phyloP scores from a whole-genome alignment of 331 rosid species.

The Saraca asoca region DNA sequence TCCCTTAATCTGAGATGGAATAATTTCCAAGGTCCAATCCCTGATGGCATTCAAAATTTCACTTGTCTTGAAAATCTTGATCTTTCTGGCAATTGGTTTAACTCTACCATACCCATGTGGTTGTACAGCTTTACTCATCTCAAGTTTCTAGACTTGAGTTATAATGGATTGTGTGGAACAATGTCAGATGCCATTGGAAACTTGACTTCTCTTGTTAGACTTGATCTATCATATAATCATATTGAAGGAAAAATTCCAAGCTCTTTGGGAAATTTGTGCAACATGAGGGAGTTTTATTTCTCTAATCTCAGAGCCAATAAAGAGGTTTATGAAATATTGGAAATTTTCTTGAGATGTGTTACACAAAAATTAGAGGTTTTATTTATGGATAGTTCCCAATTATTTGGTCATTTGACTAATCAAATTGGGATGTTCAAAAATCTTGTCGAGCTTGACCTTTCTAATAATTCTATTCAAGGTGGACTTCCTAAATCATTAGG shows the following conservation, averaged over 20 bases:
- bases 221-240: not conserved
- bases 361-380: not conserved
- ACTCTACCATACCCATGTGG: slow-evolving; percentile 11
- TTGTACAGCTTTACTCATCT: not conserved
- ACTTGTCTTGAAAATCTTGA: not conserved
- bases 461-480: not conserved
- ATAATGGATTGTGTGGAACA: not conserved
- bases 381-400: not conserved
- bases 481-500: not conserved
- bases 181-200: slow-evolving; percentile 11
- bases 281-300: not conserved
- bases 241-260: slow-evolving; percentile 12
- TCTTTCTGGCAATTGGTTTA: not conserved
- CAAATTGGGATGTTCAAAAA: no score
- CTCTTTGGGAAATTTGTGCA: slow-evolving; percentile 15
- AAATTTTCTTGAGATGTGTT: slow-evolving; percentile 20
- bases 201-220: not conserved
- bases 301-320: not conserved
- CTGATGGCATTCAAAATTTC: not conserved
- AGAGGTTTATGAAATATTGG: not conserved
- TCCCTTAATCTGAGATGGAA: no score
- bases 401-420: no score
- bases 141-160: not conserved
- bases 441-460: not conserved
- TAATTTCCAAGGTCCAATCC: not conserved